Conservation (phyloP, 192 early-diverging fungal species). For the Gryganskiella cystojenkinii region DNA sequence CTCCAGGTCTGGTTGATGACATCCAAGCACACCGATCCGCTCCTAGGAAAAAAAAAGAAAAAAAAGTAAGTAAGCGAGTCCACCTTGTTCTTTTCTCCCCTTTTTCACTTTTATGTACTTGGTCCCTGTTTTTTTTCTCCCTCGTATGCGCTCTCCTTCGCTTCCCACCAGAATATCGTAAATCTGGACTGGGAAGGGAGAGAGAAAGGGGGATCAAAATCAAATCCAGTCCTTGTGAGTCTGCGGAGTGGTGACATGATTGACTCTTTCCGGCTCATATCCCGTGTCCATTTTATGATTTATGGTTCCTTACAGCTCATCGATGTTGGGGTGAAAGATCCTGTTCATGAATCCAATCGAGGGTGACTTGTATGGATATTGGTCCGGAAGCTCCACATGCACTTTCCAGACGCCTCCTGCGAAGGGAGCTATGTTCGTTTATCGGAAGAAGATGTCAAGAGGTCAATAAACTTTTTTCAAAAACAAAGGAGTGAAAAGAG, state of each 20-base stretch:
- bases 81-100: too few relatives aligned
- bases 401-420: slow-evolving; percentile 95
- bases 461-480: not conserved
- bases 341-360: slow-evolving; percentile 99
- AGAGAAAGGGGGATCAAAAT: too few relatives aligned
- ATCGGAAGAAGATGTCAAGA: slow-evolving; percentile 2
- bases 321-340: slow-evolving; percentile 99
- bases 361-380: slow-evolving; percentile 99
- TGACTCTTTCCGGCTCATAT: too few relatives aligned
- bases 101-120: not conserved
- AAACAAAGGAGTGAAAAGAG: slow-evolving; percentile 1
- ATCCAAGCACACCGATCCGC: slow-evolving; percentile 98
- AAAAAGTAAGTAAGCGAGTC: not conserved
- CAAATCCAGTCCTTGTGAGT: too few relatives aligned
- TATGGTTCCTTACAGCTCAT: slow-evolving; percentile 82
- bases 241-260: too few relatives aligned
- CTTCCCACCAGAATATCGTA: too few relatives aligned
- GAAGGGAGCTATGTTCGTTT: slow-evolving; percentile 91
- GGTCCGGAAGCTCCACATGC: slow-evolving; percentile 98
- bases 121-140: not conserved
- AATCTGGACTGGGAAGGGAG: too few relatives aligned
- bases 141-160: too few relatives aligned
- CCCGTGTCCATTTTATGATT: not conserved
- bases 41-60: slow-evolving; percentile 61
- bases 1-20: slow-evolving; percentile 99